phyloP scores from a whole-genome alignment of 768 basidiomycete species.

The Suillus americanus region DNA sequence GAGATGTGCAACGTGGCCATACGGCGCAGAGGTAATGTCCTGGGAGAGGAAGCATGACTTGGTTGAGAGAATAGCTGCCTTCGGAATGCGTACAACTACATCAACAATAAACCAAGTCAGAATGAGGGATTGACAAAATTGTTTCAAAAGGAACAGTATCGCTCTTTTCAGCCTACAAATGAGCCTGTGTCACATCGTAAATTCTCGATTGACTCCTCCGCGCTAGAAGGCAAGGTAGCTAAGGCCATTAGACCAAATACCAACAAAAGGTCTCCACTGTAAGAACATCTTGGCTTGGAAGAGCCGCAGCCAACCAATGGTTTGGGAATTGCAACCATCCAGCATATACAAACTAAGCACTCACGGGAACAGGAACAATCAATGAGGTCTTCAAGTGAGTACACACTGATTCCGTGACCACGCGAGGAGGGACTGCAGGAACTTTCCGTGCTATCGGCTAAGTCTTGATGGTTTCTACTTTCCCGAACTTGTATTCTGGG shows the following conservation, averaged over 20 bases:
- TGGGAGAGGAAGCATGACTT: slow-evolving; percentile 50
- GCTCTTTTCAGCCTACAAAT: background rate
- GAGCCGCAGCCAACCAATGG: background rate
- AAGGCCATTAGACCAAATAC: background rate
- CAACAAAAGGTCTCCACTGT: background rate
- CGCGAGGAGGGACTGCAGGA: slow-evolving; percentile 11
- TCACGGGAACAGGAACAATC: slow-evolving; percentile 25
- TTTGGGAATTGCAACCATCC: background rate
- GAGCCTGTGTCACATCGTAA: background rate
- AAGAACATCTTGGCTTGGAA: background rate
- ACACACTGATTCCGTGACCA: slow-evolving; percentile 22
- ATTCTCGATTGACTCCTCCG: background rate
- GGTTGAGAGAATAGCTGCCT: slow-evolving; percentile 59
- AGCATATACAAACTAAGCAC: slow-evolving; percentile 13
- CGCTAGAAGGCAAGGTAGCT: background rate
- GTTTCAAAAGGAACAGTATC: slow-evolving; percentile 2
- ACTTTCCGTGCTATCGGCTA: background rate
- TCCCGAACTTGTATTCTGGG: slow-evolving; percentile 37
- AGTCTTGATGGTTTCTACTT: slow-evolving; percentile 9
- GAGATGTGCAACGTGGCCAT: slow-evolving; percentile 60
- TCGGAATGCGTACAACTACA: slow-evolving; percentile 67
- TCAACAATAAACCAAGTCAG: slow-evolving; percentile 8
- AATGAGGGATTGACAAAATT: background rate
- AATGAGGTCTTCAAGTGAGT: slow-evolving; percentile 23
- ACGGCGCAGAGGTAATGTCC: slow-evolving; percentile 43